Conservation (phyloP, 2,329 filamentous ascomycete genomes). For the Verticillium dahliae region DNA sequence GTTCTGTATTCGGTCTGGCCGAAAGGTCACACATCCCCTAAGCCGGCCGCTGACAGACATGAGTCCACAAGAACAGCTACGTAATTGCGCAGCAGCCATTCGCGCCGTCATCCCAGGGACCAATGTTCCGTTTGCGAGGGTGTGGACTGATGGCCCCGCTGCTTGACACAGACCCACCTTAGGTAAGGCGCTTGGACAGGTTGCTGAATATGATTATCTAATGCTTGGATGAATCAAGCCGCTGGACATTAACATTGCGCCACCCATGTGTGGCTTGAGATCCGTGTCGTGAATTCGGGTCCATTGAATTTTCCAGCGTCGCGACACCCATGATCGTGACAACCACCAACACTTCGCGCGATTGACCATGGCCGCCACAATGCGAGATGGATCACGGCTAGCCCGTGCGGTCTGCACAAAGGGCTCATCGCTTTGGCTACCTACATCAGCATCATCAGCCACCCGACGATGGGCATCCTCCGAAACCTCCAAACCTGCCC, state of each 20-base stretch:
- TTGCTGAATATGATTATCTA: not conserved
- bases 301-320: constrained; percentile 12
- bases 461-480: constrained; percentile 40
- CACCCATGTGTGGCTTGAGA: not conserved
- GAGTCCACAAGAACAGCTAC: not conserved
- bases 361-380: constrained; percentile 28
- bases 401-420: constrained; percentile 22
- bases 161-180: not conserved
- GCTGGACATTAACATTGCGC: not conserved
- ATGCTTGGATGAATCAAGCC: not conserved
- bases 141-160: not conserved
- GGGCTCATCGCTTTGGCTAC: constrained; percentile 14
- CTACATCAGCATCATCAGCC: constrained; percentile 11
- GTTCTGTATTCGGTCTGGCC: not conserved
- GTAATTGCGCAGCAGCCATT: not conserved
- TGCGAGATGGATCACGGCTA: constrained; percentile 32
- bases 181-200: not conserved
- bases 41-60: not conserved
- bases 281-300: not conserved
- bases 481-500: constrained; percentile 26
- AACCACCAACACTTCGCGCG: not conserved
- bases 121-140: not conserved
- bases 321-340: constrained; percentile 3
- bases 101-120: not conserved
- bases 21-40: not conserved